Conservation (phyloP, 345 rosid species). For the Pugionium dolabratum region DNA sequence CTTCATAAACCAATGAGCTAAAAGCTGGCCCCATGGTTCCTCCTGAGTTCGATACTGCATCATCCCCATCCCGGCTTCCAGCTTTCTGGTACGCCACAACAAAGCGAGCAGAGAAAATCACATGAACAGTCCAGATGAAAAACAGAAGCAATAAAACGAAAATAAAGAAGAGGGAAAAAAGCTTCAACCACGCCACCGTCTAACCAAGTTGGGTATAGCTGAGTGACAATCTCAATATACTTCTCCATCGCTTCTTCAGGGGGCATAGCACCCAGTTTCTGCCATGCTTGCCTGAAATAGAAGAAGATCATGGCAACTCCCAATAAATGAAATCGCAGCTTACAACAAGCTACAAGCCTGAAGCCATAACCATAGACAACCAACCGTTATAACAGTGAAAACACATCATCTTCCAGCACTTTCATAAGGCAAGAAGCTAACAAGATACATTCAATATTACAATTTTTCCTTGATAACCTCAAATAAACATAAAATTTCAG, state of each 20-base stretch:
- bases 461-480: conserved; percentile 1
- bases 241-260: conserved; percentile 96
- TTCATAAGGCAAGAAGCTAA: conserved; percentile 1
- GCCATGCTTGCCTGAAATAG: conserved; percentile 87
- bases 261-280: conserved; percentile 94
- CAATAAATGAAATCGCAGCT: conserved; percentile 14
- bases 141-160: neutral
- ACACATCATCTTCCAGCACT: conserved; percentile 6
- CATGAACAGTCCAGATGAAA: conserved; percentile 10
- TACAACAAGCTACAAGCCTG: neutral
- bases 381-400: neutral
- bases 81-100: conserved; percentile 43
- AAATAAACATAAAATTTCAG: neutral
- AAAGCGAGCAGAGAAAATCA: conserved; percentile 25
- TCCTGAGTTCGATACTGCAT: conserved; percentile 44
- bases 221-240: conserved; percentile 77
- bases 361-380: conserved; percentile 1
- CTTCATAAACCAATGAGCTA: conserved; percentile 78
- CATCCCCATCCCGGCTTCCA: conserved; percentile 47
- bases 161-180: neutral
- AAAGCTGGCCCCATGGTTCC: conserved; percentile 93
- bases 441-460: conserved; percentile 2
- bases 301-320: neutral
- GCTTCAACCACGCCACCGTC: conserved; percentile 63
- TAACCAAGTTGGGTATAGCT: conserved; percentile 77